Evolutionary conservation across 2,329 filamentous ascomycete genomes (phyloP), one percentile per base, ranked within the genome.

Genomic region (Talaromyces sp.): DNA sequence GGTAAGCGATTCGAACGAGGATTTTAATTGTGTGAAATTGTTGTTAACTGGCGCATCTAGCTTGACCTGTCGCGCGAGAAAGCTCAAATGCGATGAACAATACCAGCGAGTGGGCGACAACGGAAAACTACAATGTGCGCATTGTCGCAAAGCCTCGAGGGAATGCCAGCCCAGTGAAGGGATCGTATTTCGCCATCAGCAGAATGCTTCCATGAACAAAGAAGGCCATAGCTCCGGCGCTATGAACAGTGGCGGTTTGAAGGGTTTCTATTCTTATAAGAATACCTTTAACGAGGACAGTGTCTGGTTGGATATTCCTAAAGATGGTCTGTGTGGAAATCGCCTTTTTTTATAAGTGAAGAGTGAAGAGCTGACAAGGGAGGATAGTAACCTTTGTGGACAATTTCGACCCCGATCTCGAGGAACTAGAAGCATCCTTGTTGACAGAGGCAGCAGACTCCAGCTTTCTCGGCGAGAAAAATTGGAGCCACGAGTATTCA

Each of bases 121-220:
- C 72, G 80, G 81, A 70, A 85, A 84, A 65, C 86, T 85, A 10
- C 72, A 81, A 42, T 88, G 86, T 69, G 80, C 83, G 36, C 85
- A 87, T 72, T 88, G 86, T 72, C 77, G 77, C 68, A 86, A 87
- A 72, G 85, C 84, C 5, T 82, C 80, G 55, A 79, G 86, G 67
- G 81, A 85, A 72, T 88, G 86, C 72, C 76, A 84, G 53, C 83
- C 83, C 28, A 85, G 83, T 68, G 84, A 85, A 64, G 85, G 85
- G 57, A 82, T 89, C 67, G 84, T 87, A 52, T 89, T 88, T 68
- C 83, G 86, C 60, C 87, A 89, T 72, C 86, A 89, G 69, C 86
- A 89, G 73, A 89, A 89, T 81, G 85, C 86, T 33, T 87, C 85
- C 23, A 86, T 88, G 85, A 88, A 88, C 63, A 81, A 82, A 56